These are phyloP conservation scores for Ceratocystis smalleyi DNA, from an alignment of 2,329 filamentous ascomycete species.

Conservation along the genomic window DNA sequence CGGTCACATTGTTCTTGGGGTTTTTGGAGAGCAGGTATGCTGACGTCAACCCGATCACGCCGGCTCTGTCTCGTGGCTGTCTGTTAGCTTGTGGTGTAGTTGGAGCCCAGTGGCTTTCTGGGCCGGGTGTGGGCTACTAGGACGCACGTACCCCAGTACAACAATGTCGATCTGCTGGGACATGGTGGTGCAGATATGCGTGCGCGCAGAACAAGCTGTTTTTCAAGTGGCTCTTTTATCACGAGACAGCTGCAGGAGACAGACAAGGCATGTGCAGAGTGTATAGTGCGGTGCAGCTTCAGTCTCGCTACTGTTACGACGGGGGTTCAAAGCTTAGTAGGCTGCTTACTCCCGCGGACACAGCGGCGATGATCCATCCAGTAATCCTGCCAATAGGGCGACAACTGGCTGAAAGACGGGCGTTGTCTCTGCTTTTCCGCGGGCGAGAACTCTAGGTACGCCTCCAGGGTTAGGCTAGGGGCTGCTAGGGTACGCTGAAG, in stretches of 20 bases:
- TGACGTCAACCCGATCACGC: conserved; percentile 37
- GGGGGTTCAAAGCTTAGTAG: too few species aligned
- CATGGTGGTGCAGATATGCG: conserved; percentile 1
- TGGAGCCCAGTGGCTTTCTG: not conserved
- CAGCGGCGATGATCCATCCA: not conserved
- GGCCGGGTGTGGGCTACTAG: not conserved
- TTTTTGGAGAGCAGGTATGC: conserved; percentile 34
- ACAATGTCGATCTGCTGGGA: conserved; percentile 13
- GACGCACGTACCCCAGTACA: conserved; percentile 12
- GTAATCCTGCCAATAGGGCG: not conserved
- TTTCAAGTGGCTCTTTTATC: not conserved
- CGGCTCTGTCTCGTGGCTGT: conserved; percentile 25
- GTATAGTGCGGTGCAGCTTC: too few species aligned
- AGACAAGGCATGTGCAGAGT: too few species aligned
- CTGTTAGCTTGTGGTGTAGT: not conserved
- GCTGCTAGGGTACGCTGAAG: not conserved
- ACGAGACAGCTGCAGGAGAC: too few species aligned
- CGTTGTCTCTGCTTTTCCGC: not conserved
- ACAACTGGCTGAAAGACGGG: not conserved
- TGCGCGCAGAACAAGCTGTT: not conserved
- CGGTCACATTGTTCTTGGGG: conserved; percentile 39
- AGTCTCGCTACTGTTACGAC: too few species aligned
- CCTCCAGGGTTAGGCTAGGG: not conserved
- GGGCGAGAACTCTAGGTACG: not conserved
- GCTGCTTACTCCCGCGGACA: too few species aligned